Percentiles rank a stretch among this genome's conserved stretches.
phyloP scores from a whole-genome alignment of 148 eudicot genomes.

The Tetragonia tetragonoides region DNA sequence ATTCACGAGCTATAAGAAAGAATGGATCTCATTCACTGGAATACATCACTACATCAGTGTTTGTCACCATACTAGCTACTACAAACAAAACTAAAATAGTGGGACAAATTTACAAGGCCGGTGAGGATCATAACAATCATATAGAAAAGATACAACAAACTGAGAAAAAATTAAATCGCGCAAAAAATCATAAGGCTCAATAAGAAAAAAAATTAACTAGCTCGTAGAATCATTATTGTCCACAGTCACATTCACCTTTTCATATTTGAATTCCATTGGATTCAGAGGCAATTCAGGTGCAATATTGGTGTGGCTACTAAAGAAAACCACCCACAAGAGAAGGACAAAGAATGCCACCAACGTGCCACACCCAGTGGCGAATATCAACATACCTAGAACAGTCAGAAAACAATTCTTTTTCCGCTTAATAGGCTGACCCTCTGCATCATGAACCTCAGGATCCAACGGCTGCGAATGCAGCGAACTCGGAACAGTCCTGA shows the following conservation, averaged over 20 bases:
- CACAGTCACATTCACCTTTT: constrained; percentile 50
- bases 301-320: constrained; percentile 24
- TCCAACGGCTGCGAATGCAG: constrained; percentile 60
- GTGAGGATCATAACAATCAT: constrained; percentile 23
- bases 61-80: constrained; percentile 19
- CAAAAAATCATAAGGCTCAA: not conserved
- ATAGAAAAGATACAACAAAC: constrained; percentile 23
- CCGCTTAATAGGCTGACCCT: constrained; percentile 18
- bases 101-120: constrained; percentile 23
- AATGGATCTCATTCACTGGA: not conserved
- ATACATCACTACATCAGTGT: not conserved
- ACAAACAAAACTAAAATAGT: constrained; percentile 20
- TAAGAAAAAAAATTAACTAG: not conserved
- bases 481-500: constrained; percentile 43
- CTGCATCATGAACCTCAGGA: constrained; percentile 5
- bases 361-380: constrained; percentile 57
- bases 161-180: not conserved
- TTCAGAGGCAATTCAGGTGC: constrained; percentile 34
- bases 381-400: constrained; percentile 50
- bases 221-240: constrained; percentile 38
- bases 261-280: constrained; percentile 44
- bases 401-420: constrained; percentile 36
- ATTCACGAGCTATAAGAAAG: not conserved
- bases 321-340: constrained; percentile 48
- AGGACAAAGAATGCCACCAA: constrained; percentile 43